These are phyloP conservation scores for Trichaptum fuscoviolaceum DNA, from an alignment of 768 basidiomycete species.

Conservation along the genomic window DNA sequence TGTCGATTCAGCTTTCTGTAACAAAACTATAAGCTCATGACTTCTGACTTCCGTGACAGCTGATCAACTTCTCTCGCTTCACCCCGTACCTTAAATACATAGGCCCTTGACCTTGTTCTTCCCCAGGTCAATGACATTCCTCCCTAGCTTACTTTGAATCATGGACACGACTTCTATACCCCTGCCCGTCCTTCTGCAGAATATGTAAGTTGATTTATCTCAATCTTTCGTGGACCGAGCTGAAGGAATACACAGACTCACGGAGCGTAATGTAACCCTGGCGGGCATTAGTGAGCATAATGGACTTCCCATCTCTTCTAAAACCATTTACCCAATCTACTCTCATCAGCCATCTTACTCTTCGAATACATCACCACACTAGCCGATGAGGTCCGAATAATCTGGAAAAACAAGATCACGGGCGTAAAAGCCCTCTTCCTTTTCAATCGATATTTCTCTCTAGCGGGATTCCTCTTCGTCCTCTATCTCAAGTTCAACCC, in stretches of 20 bases:
- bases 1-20: too few species aligned
- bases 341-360: not conserved
- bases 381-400: not conserved
- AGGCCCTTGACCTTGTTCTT: too few species aligned
- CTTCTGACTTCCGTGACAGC: too few species aligned
- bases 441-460: not conserved
- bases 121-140: too few species aligned
- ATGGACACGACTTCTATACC: too few species aligned
- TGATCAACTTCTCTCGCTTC: too few species aligned
- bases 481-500: not conserved
- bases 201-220: not conserved
- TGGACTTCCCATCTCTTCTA: not conserved
- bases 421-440: not conserved
- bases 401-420: not conserved
- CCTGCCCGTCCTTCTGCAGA: not conserved
- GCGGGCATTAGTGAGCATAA: not conserved
- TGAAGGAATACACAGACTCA: not conserved
- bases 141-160: too few species aligned
- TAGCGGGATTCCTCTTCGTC: not conserved
- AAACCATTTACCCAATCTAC: not conserved
- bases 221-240: not conserved
- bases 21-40: too few species aligned
- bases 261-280: not conserved
- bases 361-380: not conserved
- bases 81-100: too few species aligned